Base-by-base conservation (phyloP, 257 asterid genomes). In the Leptodermis oblonga region DNA sequence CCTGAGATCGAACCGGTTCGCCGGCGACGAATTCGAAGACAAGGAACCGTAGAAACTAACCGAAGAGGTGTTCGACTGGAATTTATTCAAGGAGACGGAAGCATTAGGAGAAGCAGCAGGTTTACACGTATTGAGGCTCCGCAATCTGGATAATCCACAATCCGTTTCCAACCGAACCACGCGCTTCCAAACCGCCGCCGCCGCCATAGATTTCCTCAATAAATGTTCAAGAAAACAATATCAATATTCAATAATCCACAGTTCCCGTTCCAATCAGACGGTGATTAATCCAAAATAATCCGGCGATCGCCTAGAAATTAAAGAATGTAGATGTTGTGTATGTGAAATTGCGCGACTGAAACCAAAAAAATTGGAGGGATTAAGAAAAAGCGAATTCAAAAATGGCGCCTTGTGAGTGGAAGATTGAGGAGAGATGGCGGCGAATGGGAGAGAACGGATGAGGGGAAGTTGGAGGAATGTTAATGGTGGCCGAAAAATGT, bases 141-240 rank as follows among this genome's bases (percentile, higher is more conserved):
- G 82, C 45, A 68, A 68, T 69, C 71, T 82, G 56, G 73, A 65
- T 18, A 73, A 68, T 43, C 78, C 68, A 41, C 63, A 77, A 71
- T 72, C 63, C 67, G 62, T 61, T 20, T 76, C 78, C 7, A 73
- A 64, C 34, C 45, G 82, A 82, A 78, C 33, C 64, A 39, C 18
- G 45, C 83, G 86, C 76, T 76, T 76, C 22, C 74, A 49, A 68
- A 73, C 80, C 85, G 70, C 39, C 68, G 64, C 64, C 7, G 62
- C 80, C 83, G 76, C 55, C 76, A 71, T 71, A 15, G 52, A 63
- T 49, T 62, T 71, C 70, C 26, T 52, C 34, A n/a, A n/a, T n/a
- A n/a, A 39, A 63, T 5, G 45, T 41, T 31, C 30, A 36, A 5
- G 4, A 43, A 46, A 9, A 66, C 10, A 30, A 17, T 43, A 4